Evolutionary conservation across 2,329 filamentous ascomycete species (phyloP).

Genomic region (Ampelomyces quisqualis): DNA sequence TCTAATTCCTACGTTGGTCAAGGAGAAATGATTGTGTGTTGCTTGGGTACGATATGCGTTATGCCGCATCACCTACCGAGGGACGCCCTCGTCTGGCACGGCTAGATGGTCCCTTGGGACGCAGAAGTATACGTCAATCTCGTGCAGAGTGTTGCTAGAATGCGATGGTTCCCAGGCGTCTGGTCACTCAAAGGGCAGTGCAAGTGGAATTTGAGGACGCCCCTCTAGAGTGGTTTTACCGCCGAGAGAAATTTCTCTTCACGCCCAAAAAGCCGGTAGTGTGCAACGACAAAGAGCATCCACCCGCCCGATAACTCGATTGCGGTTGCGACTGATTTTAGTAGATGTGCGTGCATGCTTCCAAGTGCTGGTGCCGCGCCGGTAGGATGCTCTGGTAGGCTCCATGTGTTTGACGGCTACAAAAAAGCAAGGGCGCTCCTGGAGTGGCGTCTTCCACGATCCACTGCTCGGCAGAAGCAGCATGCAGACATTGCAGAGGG

Average conservation of each 20-base stretch:
- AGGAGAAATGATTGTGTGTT: too few relatives aligned
- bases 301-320: not conserved
- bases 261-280: too few relatives aligned
- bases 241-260: too few relatives aligned
- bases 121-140: not conserved
- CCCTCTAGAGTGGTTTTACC: too few relatives aligned
- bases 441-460: too few relatives aligned
- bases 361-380: not conserved
- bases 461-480: too few relatives aligned
- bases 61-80: too few relatives aligned
- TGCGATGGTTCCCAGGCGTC: not conserved
- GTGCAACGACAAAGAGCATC: not conserved
- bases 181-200: too few relatives aligned
- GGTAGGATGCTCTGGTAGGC: not conserved
- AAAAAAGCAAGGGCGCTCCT: slow-evolving; percentile 1
- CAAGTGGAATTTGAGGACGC: too few relatives aligned
- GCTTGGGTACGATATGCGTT: too few relatives aligned
- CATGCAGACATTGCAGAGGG: not conserved
- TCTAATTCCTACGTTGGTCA: not conserved
- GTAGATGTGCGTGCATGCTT: not conserved
- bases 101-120: not conserved
- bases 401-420: not conserved
- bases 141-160: not conserved
- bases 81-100: too few relatives aligned
- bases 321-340: too few relatives aligned